Evolutionary conservation across 192 early-diverging fungal genomes (phyloP).

Genomic region (Linnemannia hyalina): DNA sequence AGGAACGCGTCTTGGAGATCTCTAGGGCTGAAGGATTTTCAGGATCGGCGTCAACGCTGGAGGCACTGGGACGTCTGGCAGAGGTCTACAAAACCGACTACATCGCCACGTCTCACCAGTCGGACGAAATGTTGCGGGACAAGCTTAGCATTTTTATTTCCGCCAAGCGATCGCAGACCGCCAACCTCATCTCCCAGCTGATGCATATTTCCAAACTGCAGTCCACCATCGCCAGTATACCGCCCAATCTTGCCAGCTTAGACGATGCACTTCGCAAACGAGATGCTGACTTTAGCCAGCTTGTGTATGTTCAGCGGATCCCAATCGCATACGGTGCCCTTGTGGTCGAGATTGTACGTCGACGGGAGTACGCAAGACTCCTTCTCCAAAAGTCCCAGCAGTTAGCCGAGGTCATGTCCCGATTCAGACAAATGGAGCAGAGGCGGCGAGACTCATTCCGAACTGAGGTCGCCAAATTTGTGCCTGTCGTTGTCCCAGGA

Average conservation of each 20-base stretch:
- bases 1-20: conserved; percentile 24
- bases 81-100: conserved; percentile 61
- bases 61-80: conserved; percentile 63
- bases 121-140: conserved; percentile 45
- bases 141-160: conserved; percentile 48
- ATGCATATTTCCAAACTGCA: conserved; percentile 59
- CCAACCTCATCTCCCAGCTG: conserved; percentile 51
- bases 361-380: conserved; percentile 63
- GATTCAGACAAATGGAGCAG: conserved; percentile 55
- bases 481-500: conserved; percentile 54
- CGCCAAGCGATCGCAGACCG: conserved; percentile 53
- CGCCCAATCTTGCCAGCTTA: conserved; percentile 36
- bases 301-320: conserved; percentile 57
- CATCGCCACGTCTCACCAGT: conserved; percentile 21
- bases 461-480: conserved; percentile 55
- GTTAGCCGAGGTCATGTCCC: conserved; percentile 56
- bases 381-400: conserved; percentile 58
- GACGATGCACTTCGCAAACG: conserved; percentile 48
- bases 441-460: conserved; percentile 57
- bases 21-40: conserved; percentile 27
- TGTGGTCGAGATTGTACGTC: conserved; percentile 64
- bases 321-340: conserved; percentile 65
- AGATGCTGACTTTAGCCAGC: conserved; percentile 49
- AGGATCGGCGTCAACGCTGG: conserved; percentile 46
- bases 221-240: conserved; percentile 59